Evolutionary conservation across 768 basidiomycete genomes (phyloP), one percentile per base, ranked within the genome.

Genomic region (Tulasnella sp.): DNA sequence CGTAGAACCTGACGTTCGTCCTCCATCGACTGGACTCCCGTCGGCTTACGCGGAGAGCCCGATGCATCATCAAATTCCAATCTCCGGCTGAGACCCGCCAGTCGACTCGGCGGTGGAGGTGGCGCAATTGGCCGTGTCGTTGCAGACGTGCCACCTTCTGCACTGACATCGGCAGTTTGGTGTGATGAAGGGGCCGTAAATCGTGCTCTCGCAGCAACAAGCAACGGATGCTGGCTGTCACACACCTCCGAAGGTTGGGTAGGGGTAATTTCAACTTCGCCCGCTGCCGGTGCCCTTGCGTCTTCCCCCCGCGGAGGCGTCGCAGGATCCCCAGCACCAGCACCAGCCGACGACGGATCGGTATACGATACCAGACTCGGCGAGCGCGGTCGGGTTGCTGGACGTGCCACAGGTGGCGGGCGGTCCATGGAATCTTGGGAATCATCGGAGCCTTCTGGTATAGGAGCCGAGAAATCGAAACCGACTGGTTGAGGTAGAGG

Each of bases 211-310:
- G 51, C 51, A 15, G 9, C 15, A 21, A 36, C 25, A 8, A 37
- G 36, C 6, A 39, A 25, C 21, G 51, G 51, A 29, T 53, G 51
- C 37, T 53, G 51, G 37, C 51, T 53, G 51, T 53, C 36, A 25
- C 14, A 21, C 21, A 53, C 37, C 19, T 37, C 34, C 23, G 21
- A n/a, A 11, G 51, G 51, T 39, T 53, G 51, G 14, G 51, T 53
- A 8, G 51, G 51, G 12, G 51, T 53, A 5, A 19, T 6, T n/a
- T 39, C 34, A 17, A 53, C 31, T 21, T 35, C 36, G 36, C 14
- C 37, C 1, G 7, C 45, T 15, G 23, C 27, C 23, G n/a, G 25
- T 6, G 45, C 25, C n/a, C 8, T n/a, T 27, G 2, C 12, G n/a
- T 46, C 14, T 31, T 23, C 12, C 21, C 29, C 17, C 21, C 21